Evolutionary conservation across 2,329 filamentous ascomycete species (phyloP).

Genomic region (Endoconidiophora laricicola): DNA sequence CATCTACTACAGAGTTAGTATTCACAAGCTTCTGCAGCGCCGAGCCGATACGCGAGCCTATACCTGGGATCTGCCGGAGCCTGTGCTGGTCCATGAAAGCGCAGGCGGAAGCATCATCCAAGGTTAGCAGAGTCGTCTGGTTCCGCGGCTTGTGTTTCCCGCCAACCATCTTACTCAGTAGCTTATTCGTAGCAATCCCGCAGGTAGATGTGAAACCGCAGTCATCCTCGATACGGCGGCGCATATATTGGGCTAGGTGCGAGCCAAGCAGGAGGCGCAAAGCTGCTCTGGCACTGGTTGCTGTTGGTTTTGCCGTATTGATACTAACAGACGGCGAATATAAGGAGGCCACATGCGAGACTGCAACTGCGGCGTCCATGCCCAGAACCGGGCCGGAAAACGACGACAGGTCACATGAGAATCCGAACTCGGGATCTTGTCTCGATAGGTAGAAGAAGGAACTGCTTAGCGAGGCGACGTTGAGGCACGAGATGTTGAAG

Average conservation of each 20-base stretch:
- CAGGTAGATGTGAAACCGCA: conserved; percentile 78
- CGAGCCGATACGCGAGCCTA: conserved; percentile 59
- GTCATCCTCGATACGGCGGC: conserved; percentile 53
- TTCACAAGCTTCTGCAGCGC: conserved; percentile 23
- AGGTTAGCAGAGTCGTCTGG: conserved; percentile 68
- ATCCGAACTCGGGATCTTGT: conserved; percentile 62
- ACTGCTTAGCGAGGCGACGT: conserved; percentile 40
- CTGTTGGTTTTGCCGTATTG: background rate
- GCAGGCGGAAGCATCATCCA: conserved; percentile 38
- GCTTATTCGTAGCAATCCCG: conserved; percentile 74
- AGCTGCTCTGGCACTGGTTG: background rate
- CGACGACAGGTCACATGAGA: conserved; percentile 54
- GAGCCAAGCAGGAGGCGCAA: conserved; percentile 59
- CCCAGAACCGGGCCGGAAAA: conserved; percentile 36
- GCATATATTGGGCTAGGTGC: conserved; percentile 61
- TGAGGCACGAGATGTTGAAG: conserved; percentile 62
- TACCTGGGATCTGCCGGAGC: conserved; percentile 67
- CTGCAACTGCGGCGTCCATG: background rate
- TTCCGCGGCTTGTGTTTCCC: conserved; percentile 71
- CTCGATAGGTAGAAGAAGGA: conserved; percentile 70
- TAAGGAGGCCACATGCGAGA: background rate
- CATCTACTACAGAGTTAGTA: background rate
- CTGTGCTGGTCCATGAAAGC: conserved; percentile 60
- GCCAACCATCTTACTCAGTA: conserved; percentile 72
- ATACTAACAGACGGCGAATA: background rate